A percentile compares a stretch with the other conserved stretches of the same genome.
Evolutionary conservation across 2,329 filamentous ascomycete genomes (phyloP).

Genomic region (Neocucurbitaria cava): DNA sequence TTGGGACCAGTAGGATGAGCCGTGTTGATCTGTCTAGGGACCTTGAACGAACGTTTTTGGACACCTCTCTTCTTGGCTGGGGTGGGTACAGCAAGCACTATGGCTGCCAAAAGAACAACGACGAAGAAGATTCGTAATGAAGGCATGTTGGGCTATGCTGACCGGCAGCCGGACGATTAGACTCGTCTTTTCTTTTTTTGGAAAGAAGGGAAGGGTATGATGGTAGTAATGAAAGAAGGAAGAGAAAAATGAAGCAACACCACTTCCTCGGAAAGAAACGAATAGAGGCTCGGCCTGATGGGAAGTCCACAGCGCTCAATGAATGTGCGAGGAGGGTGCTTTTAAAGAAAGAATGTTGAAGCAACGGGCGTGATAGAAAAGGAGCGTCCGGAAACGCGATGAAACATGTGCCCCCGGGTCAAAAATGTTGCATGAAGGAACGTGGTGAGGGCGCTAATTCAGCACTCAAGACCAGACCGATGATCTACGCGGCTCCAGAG

Average conservation of each 20-base stretch:
- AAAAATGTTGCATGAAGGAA: conserved; percentile 27
- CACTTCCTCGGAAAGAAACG: conserved; percentile 26
- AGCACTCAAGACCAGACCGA: conserved; percentile 15
- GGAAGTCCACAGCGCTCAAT: conserved; percentile 28
- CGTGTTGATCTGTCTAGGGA: conserved; percentile 64
- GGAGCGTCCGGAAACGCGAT: conserved; percentile 28
- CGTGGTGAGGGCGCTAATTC: conserved; percentile 25
- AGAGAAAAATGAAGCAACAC: conserved; percentile 20
- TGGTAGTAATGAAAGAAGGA: conserved; percentile 23
- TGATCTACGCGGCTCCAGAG: conserved; percentile 24
- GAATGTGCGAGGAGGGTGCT: conserved; percentile 32
- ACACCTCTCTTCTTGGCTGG: conserved; percentile 42
- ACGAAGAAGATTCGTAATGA: conserved; percentile 50
- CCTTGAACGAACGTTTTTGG: conserved; percentile 66
- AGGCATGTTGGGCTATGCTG: conserved; percentile 48
- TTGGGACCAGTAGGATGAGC: conserved; percentile 59
- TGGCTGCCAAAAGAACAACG: conserved; percentile 57
- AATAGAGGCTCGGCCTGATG: conserved; percentile 42
- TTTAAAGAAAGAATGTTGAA: conserved; percentile 36
- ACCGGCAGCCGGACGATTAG: conserved; percentile 46
- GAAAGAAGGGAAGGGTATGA: conserved; percentile 19
- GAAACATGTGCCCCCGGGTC: conserved; percentile 20
- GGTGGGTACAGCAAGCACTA: conserved; percentile 56
- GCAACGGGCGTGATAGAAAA: conserved; percentile 13
- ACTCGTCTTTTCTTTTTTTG: no score